Conservation (phyloP, 768 basidiomycete species). For the Hericium coralloides region DNA sequence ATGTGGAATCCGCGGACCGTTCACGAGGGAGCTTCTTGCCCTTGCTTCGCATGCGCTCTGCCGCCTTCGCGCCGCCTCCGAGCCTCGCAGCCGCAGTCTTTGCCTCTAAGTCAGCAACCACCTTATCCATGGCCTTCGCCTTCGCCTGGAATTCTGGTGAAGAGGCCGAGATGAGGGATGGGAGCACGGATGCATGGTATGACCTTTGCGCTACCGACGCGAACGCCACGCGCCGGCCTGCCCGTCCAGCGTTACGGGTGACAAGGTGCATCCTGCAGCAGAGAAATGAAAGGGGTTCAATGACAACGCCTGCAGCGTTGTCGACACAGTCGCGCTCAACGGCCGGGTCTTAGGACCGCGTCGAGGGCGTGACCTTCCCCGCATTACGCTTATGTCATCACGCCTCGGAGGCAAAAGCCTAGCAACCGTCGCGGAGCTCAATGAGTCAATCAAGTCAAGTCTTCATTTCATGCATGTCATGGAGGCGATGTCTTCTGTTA, state of each 20-base stretch:
- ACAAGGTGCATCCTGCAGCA: not conserved
- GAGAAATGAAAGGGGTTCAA: not conserved
- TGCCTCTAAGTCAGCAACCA: constrained; percentile 55
- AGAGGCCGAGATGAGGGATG: constrained; percentile 57
- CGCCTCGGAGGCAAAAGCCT: no score
- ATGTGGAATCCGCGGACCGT: constrained; percentile 38
- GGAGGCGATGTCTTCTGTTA: not conserved
- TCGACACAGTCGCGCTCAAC: not conserved
- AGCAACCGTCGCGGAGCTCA: not conserved
- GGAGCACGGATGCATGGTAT: constrained; percentile 69
- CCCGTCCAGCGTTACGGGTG: not conserved
- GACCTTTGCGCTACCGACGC: not conserved
- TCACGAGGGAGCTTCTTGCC: constrained; percentile 82
- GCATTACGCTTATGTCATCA: not conserved
- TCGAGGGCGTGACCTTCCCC: not conserved
- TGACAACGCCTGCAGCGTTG: not conserved
- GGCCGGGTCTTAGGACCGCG: not conserved
- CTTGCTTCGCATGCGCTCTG: constrained; percentile 62
- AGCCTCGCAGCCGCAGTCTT: constrained; percentile 50
- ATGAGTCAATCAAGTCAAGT: not conserved
- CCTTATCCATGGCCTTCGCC: constrained; percentile 56
- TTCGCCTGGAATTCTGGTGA: constrained; percentile 67
- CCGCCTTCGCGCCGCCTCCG: constrained; percentile 72
- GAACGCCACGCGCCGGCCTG: not conserved
- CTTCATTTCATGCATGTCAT: not conserved